These are phyloP conservation scores for Neurospora sp. DNA, from an alignment of 495 filamentous ascomycete species.

Conservation along the genomic window DNA sequence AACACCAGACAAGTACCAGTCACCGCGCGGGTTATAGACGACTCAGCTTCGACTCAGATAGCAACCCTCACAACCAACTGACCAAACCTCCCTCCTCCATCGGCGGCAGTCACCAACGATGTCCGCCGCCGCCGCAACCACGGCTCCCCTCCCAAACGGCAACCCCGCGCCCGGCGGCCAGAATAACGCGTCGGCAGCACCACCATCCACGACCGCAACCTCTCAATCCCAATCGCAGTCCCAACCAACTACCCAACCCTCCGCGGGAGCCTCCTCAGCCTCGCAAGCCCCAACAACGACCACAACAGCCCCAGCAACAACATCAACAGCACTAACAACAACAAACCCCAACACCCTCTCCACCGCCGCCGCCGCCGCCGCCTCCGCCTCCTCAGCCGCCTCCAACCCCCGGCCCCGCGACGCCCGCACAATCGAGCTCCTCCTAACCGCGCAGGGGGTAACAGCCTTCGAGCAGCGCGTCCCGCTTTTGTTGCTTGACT, in stretches of 20 bases:
- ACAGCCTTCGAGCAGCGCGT: conserved; percentile 89
- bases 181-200: not conserved
- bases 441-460: conserved; percentile 80
- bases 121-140: conserved; percentile 13
- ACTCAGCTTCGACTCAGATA: not conserved
- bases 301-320: conserved; percentile 10
- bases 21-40: not conserved
- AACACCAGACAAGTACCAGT: not conserved
- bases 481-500: conserved; percentile 88
- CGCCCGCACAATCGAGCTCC: conserved; percentile 80
- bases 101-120: conserved; percentile 2
- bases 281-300: conserved; percentile 30
- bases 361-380: conserved; percentile 13
- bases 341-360: conserved; percentile 12
- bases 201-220: conserved; percentile 16
- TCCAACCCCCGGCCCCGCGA: conserved; percentile 74
- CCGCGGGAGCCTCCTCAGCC: conserved; percentile 7
- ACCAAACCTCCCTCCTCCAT: not conserved
- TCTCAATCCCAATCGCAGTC: conserved; percentile 26
- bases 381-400: conserved; percentile 30
- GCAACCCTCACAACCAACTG: not conserved
- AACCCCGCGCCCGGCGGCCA: conserved; percentile 7
- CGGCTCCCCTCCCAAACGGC: conserved; percentile 34
- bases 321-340: conserved; percentile 7
- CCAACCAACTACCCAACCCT: conserved; percentile 5